These are phyloP conservation scores for Penicillium paxilli DNA, from an alignment of 495 filamentous ascomycete species.

Conservation along the genomic window DNA sequence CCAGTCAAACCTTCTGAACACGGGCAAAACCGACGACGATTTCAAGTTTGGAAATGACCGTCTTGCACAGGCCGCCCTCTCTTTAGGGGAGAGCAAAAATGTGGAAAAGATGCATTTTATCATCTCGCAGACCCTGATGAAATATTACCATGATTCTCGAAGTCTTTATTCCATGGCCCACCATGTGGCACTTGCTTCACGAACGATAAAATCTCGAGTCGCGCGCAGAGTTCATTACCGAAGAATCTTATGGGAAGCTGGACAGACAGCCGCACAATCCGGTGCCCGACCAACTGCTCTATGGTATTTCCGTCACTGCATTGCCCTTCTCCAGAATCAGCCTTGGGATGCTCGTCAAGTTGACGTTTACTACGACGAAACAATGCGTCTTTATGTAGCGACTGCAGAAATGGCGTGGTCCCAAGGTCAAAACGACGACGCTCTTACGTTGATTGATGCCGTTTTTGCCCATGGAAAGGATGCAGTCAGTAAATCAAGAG, in stretches of 20 bases:
- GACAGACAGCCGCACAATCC: constrained; percentile 71
- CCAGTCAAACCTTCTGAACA: constrained; percentile 71
- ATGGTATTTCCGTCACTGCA: constrained; percentile 73
- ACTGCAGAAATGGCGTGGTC: constrained; percentile 82
- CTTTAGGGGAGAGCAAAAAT: constrained; percentile 65
- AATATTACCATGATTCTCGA: constrained; percentile 60
- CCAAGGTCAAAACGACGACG: constrained; percentile 64
- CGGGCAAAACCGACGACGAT: constrained; percentile 74
- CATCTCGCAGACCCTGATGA: constrained; percentile 75
- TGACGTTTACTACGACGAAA: constrained; percentile 88
- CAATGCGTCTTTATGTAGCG: constrained; percentile 68
- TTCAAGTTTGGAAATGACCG: constrained; percentile 74
- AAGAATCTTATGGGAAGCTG: constrained; percentile 72
- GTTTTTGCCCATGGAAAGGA: constrained; percentile 66
- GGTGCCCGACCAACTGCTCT: constrained; percentile 77
- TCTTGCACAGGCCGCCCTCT: constrained; percentile 72
- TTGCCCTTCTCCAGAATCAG: constrained; percentile 73
- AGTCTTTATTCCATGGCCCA: constrained; percentile 68
- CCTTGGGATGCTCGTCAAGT: constrained; percentile 69
- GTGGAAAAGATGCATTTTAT: constrained; percentile 82
- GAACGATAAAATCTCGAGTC: constrained; percentile 68
- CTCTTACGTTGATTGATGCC: constrained; percentile 60
- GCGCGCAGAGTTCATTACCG: constrained; percentile 62
- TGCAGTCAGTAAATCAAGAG: constrained; percentile 72
- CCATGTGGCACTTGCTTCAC: constrained; percentile 72